phyloP scores from a whole-genome alignment of 1,139 yeast genomes.

The Suhomyces atakaporum region DNA sequence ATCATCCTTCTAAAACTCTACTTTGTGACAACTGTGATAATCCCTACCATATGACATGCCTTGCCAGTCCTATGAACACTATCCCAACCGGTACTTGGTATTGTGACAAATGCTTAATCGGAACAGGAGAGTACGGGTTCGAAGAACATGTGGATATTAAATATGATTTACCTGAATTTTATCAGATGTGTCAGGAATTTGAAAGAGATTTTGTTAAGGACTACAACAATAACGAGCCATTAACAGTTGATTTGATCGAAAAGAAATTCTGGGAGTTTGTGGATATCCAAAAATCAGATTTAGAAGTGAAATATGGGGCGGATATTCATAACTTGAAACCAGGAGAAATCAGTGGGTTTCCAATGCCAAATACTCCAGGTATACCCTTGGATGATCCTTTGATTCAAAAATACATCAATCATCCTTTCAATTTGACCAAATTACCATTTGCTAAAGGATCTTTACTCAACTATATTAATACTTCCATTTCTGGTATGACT shows the following conservation, averaged over 20 bases:
- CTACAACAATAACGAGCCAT: constrained; percentile 31
- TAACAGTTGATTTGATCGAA: constrained; percentile 50
- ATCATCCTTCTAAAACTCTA: constrained; percentile 53
- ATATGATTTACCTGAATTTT: constrained; percentile 65
- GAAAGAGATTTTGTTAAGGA: constrained; percentile 34
- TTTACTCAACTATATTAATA: constrained; percentile 57
- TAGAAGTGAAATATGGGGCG: constrained; percentile 74
- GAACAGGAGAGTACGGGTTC: constrained; percentile 89
- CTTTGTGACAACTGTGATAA: constrained; percentile 76
- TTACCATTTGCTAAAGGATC: constrained; percentile 70
- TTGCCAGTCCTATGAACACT: constrained; percentile 50
- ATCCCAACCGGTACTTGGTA: constrained; percentile 70
- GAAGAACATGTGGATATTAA: constrained; percentile 63
- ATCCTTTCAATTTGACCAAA: constrained; percentile 68
- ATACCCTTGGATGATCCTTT: constrained; percentile 19
- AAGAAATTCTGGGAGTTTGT: constrained; percentile 62
- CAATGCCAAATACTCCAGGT: constrained; percentile 42
- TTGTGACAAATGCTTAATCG: constrained; percentile 79
- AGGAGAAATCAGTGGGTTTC: constrained; percentile 73
- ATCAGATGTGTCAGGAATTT: constrained; percentile 57
- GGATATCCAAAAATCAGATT: constrained; percentile 44
- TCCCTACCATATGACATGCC: constrained; percentile 65
- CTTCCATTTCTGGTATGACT: constrained; percentile 77
- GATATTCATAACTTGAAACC: constrained; percentile 64
- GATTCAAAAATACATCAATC: constrained; percentile 44